Conservation (phyloP, 305 asterid genomes). For the Fraxinus paxiana region DNA sequence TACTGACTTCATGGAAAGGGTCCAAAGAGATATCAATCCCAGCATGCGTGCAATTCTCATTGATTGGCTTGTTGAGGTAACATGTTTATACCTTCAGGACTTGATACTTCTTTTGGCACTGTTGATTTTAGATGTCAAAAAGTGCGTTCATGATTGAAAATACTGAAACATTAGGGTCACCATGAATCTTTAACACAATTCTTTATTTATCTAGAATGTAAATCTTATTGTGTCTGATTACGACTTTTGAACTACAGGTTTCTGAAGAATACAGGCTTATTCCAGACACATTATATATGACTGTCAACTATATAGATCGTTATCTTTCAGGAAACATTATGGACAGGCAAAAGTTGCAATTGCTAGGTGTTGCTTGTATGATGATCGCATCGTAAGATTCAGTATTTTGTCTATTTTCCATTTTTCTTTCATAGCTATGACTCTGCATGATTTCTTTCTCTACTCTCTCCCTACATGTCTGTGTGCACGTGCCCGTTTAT, state of each 20-base stretch:
- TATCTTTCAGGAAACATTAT: slow-evolving; percentile 66
- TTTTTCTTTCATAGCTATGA: background rate
- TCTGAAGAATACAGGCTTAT: slow-evolving; percentile 66
- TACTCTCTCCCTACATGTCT: background rate
- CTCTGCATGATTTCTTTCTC: background rate
- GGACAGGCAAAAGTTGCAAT: slow-evolving; percentile 60
- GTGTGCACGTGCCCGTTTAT: too few relatives aligned
- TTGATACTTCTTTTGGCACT: background rate
- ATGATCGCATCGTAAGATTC: slow-evolving; percentile 77
- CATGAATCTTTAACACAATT: background rate
- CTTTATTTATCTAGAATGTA: background rate
- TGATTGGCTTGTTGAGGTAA: slow-evolving; percentile 64
- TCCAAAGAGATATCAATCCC: slow-evolving; percentile 45
- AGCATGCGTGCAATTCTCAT: slow-evolving; percentile 42
- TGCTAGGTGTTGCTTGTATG: slow-evolving; percentile 79
- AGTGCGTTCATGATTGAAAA: background rate
- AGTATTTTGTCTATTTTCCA: background rate
- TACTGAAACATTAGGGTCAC: background rate
- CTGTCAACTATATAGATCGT: slow-evolving; percentile 62
- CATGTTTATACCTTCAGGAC: background rate
- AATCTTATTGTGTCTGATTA: slow-evolving; percentile 6
- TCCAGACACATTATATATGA: slow-evolving; percentile 64
- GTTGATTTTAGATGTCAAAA: background rate
- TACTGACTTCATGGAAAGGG: slow-evolving; percentile 45
- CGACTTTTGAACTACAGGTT: slow-evolving; percentile 37